Percentiles rank a stretch among this genome's conserved stretches.
Conservation (phyloP, 345 rosid species). For the Gossypium anomalum region DNA sequence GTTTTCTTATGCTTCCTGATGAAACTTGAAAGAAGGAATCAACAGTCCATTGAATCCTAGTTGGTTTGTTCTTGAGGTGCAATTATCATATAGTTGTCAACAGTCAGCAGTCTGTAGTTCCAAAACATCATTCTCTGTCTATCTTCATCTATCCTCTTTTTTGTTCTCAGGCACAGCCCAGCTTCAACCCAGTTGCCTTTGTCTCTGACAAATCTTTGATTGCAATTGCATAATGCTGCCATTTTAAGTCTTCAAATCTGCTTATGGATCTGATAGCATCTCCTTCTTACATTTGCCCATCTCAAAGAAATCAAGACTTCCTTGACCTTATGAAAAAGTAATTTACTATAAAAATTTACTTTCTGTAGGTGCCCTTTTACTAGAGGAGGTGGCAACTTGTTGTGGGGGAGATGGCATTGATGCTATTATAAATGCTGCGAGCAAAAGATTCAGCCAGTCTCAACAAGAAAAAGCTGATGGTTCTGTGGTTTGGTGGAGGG, state of each 20-base stretch:
- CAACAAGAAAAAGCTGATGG: conserved; percentile 66
- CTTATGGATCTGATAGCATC: neutral
- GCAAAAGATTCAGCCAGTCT: conserved; percentile 65
- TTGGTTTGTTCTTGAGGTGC: neutral
- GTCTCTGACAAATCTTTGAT: neutral
- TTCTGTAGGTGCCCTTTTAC: conserved; percentile 66
- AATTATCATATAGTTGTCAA: neutral
- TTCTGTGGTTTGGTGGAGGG: conserved; percentile 84
- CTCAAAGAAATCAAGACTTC: neutral
- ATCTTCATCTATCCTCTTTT: conserved; percentile 1
- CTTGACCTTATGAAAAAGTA: neutral
- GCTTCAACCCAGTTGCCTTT: neutral
- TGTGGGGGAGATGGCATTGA: conserved; percentile 70
- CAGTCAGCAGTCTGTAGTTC: neutral
- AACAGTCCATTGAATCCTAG: neutral
- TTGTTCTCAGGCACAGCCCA: neutral
- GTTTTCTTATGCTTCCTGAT: neutral
- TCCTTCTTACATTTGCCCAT: neutral
- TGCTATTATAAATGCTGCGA: conserved; percentile 65
- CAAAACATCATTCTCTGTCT: neutral
- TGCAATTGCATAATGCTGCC: neutral
- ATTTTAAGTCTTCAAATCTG: neutral
- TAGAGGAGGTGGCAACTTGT: conserved; percentile 74
- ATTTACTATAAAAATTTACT: conserved; percentile 17
- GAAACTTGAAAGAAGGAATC: neutral